Percentiles rank a stretch among this genome's conserved stretches.
phyloP scores from a whole-genome alignment of 2,329 filamentous ascomycete genomes.

The Fusarium virguliforme region DNA sequence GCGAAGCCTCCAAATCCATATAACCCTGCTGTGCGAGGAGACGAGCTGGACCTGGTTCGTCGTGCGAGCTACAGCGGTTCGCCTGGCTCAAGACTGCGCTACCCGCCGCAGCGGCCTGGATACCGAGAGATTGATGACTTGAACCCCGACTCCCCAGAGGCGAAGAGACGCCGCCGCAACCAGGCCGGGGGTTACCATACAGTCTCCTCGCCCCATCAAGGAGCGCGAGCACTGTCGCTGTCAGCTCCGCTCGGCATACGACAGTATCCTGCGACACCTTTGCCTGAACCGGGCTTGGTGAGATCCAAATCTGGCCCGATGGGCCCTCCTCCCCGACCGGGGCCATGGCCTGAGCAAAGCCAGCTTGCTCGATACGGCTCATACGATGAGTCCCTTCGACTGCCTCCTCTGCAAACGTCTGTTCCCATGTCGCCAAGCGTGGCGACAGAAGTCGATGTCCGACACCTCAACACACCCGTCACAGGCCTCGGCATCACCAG shows the following conservation, averaged over 20 bases:
- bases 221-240: slow-evolving; percentile 44
- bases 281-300: slow-evolving; percentile 54
- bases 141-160: slow-evolving; percentile 64
- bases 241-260: slow-evolving; percentile 38
- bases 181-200: slow-evolving; percentile 57
- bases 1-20: slow-evolving; percentile 49
- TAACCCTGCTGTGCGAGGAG: slow-evolving; percentile 38
- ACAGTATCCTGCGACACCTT: slow-evolving; percentile 47
- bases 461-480: slow-evolving; percentile 50
- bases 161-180: slow-evolving; percentile 76
- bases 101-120: slow-evolving; percentile 43
- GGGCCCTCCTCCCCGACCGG: slow-evolving; percentile 69
- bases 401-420: slow-evolving; percentile 69
- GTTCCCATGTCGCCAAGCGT: slow-evolving; percentile 54
- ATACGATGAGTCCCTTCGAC: slow-evolving; percentile 69
- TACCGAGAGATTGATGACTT: slow-evolving; percentile 57
- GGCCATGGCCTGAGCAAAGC: slow-evolving; percentile 53
- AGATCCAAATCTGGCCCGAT: slow-evolving; percentile 62
- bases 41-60: slow-evolving; percentile 49
- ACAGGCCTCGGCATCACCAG: slow-evolving; percentile 49
- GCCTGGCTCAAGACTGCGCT: slow-evolving; percentile 45
- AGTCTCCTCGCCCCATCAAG: slow-evolving; percentile 33
- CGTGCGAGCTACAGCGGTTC: slow-evolving; percentile 51
- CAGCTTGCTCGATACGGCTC: slow-evolving; percentile 61
- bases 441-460: slow-evolving; percentile 47